These are phyloP conservation scores for Linnemannia zychae DNA, from an alignment of 192 early-diverging fungal species.

Conservation along the genomic window DNA sequence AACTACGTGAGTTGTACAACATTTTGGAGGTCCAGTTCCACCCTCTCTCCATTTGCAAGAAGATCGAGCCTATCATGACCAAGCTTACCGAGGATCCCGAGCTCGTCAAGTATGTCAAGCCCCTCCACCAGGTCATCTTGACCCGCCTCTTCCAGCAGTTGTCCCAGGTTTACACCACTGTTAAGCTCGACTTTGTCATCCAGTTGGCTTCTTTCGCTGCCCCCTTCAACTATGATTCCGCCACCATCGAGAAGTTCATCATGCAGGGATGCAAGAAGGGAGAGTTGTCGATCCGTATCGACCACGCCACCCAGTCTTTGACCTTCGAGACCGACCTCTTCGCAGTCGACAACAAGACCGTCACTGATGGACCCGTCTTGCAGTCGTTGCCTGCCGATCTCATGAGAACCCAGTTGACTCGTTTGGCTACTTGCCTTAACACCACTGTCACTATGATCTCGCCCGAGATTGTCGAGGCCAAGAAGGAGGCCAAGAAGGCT, in stretches of 20 bases:
- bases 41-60: slow-evolving; percentile 97
- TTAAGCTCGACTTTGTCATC: slow-evolving; percentile 95
- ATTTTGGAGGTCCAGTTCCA: slow-evolving; percentile 99
- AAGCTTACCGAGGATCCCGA: slow-evolving; percentile 79
- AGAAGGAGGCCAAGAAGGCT: slow-evolving; percentile 74
- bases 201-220: slow-evolving; percentile 90
- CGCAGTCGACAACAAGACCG: slow-evolving; percentile 76
- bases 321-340: slow-evolving; percentile 96
- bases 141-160: slow-evolving; percentile 98
- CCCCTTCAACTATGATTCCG: slow-evolving; percentile 86
- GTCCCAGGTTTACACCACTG: slow-evolving; percentile 97
- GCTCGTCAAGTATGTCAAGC: slow-evolving; percentile 90
- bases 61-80: slow-evolving; percentile 91
- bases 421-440: slow-evolving; percentile 87
- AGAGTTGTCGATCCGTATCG: slow-evolving; percentile 94
- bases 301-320: slow-evolving; percentile 91
- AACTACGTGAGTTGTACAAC: slow-evolving; percentile 93
- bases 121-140: slow-evolving; percentile 95
- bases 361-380: slow-evolving; percentile 86
- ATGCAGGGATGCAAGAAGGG: slow-evolving; percentile 98
- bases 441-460: slow-evolving; percentile 89
- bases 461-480: slow-evolving; percentile 76
- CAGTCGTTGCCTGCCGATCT: slow-evolving; percentile 90
- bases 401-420: slow-evolving; percentile 93
- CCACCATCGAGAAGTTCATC: slow-evolving; percentile 97